Percentiles rank a stretch among this genome's conserved stretches.
These are phyloP conservation scores for Emmonsiellopsis sp. DNA, from an alignment of 2,329 filamentous ascomycete species.

Conservation along the genomic window DNA sequence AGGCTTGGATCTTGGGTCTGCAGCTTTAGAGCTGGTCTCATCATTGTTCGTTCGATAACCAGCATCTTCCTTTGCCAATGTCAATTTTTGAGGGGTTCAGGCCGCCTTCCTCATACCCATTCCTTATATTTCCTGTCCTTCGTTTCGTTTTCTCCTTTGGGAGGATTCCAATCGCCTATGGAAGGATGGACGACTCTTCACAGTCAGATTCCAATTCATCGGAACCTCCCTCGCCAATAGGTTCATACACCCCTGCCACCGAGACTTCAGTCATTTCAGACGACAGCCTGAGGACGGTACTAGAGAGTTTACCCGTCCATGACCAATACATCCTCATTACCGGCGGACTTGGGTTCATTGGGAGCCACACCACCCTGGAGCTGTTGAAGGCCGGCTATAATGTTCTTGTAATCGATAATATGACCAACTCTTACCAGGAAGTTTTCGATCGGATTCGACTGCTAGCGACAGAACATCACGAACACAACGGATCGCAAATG, in stretches of 20 bases:
- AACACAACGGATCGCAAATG: conserved; percentile 28
- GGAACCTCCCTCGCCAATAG: conserved; percentile 20
- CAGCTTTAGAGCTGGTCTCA: not conserved
- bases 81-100: not conserved
- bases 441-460: conserved; percentile 27
- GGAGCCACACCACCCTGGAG: conserved; percentile 34
- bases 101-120: not conserved
- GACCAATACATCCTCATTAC: conserved; percentile 36
- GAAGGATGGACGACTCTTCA: conserved; percentile 21
- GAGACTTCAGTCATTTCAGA: conserved; percentile 38
- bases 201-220: conserved; percentile 21
- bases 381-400: conserved; percentile 32
- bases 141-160: conserved; percentile 8
- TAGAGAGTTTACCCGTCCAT: conserved; percentile 26
- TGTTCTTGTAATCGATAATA: conserved; percentile 33
- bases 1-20: not conserved
- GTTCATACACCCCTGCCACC: conserved; percentile 35
- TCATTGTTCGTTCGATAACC: not conserved
- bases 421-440: conserved; percentile 29
- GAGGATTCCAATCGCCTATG: conserved; percentile 2
- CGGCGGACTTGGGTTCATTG: conserved; percentile 33
- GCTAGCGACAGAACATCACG: conserved; percentile 27
- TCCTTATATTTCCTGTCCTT: not conserved
- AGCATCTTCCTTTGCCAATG: too few species aligned
- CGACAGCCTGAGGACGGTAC: conserved; percentile 32